Percentiles rank a stretch among this genome's conserved stretches.
These are phyloP conservation scores for Lyophyllum decastes DNA, from an alignment of 768 basidiomycete genomes.

Conservation along the genomic window DNA sequence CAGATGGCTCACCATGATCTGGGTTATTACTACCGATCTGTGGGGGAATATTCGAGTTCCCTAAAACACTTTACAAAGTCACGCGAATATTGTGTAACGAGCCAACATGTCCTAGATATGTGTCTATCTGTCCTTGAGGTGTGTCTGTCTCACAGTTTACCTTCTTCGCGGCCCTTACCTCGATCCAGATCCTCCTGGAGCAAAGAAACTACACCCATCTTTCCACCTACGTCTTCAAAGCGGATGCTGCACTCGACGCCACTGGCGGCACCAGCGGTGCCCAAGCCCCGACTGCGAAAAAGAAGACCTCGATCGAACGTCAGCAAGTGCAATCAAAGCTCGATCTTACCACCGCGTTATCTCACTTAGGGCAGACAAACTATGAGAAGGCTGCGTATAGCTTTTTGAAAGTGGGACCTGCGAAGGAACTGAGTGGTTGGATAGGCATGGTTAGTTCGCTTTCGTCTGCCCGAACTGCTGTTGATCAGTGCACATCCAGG, in stretches of 20 bases:
- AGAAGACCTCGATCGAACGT: constrained; percentile 57
- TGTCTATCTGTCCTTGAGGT: too few species aligned
- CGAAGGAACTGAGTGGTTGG: constrained; percentile 77
- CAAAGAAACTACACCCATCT: constrained; percentile 86
- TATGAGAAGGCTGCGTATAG: constrained; percentile 81
- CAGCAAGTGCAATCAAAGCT: constrained; percentile 77
- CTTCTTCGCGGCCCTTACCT: not conserved
- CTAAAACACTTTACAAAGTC: too few species aligned
- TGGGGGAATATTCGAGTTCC: too few species aligned
- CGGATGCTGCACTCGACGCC: too few species aligned
- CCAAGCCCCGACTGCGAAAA: constrained; percentile 32
- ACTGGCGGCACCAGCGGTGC: constrained; percentile 31
- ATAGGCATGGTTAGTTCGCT: constrained; percentile 54
- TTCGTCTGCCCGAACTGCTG: too few species aligned
- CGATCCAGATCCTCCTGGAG: constrained; percentile 73
- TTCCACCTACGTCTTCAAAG: too few species aligned
- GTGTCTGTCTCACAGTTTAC: not conserved
- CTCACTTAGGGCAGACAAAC: constrained; percentile 66
- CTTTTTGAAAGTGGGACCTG: too few species aligned
- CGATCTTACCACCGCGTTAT: constrained; percentile 78
- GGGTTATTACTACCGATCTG: too few species aligned
- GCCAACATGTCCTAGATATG: too few species aligned
- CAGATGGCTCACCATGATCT: constrained; percentile 93
- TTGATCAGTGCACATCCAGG: constrained; percentile 34
- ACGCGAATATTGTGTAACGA: too few species aligned